Percentiles rank a stretch among this genome's conserved stretches.
Conservation (phyloP, 1,284 basidiomycete genomes). For the Cryptococcus amylolentus region DNA sequence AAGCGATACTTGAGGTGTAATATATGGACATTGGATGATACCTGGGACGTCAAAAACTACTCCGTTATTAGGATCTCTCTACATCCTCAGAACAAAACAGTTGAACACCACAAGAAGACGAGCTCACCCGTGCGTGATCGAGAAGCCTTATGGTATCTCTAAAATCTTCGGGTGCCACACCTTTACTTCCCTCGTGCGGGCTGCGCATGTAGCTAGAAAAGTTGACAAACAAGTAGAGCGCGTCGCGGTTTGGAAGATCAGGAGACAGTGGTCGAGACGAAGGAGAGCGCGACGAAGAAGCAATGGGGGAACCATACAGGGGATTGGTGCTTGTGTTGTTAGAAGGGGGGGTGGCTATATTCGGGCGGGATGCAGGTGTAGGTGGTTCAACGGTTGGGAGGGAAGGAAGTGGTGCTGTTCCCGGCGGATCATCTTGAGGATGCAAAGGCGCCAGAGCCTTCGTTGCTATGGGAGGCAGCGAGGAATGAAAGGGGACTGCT, state of each 20-base stretch:
- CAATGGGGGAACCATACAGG: not conserved
- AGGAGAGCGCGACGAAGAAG: not conserved
- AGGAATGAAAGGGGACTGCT: not conserved
- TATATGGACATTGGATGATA: slow-evolving; percentile 29
- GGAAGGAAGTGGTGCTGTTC: slow-evolving; percentile 2
- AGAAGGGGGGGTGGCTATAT: not conserved
- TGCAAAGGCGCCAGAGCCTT: not conserved
- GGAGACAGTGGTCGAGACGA: slow-evolving; percentile 27
- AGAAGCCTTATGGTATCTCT: slow-evolving; percentile 36
- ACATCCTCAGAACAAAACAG: not conserved
- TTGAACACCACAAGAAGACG: no score
- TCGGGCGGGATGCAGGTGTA: not conserved
- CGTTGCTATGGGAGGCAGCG: not conserved
- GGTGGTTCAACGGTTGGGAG: not conserved
- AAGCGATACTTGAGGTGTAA: slow-evolving; percentile 46
- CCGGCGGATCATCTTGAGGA: not conserved
- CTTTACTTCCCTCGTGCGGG: slow-evolving; percentile 35
- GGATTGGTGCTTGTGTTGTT: not conserved
- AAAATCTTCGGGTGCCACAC: slow-evolving; percentile 29
- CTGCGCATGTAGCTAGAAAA: slow-evolving; percentile 44
- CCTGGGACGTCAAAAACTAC: slow-evolving; percentile 18
- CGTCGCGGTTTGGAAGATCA: slow-evolving; percentile 39
- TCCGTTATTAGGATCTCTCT: not conserved
- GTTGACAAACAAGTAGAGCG: slow-evolving; percentile 40
- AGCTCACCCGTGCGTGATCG: slow-evolving; percentile 42